Evolutionary conservation across 495 filamentous ascomycete species (phyloP).

Genomic region (Xylaria acuta): DNA sequence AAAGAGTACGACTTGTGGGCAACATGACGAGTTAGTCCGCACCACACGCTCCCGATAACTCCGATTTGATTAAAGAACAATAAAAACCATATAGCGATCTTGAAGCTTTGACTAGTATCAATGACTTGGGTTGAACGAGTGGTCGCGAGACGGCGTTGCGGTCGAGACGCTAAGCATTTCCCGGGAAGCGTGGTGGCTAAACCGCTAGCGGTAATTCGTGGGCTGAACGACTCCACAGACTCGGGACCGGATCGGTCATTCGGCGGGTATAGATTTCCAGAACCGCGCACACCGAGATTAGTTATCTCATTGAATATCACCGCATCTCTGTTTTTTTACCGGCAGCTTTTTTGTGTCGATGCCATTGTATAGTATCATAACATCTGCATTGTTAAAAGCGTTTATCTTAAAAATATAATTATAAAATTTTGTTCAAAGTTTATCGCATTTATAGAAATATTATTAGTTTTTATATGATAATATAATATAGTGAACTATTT

Average conservation of each 20-base stretch:
- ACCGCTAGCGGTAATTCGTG: constrained; percentile 4
- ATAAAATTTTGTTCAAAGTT: too few species aligned
- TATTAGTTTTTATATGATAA: too few species aligned
- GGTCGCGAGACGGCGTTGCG: background rate
- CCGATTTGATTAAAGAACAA: background rate
- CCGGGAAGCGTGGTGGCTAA: background rate
- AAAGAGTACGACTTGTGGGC: constrained; percentile 14
- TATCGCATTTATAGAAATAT: too few species aligned
- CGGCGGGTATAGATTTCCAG: constrained; percentile 10
- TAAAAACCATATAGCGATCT: background rate
- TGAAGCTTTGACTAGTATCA: background rate
- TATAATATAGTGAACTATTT: too few species aligned
- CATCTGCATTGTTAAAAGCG: too few species aligned
- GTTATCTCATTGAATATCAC: background rate
- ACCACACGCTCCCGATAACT: background rate
- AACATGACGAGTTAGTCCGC: constrained; percentile 4
- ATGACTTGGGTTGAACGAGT: background rate
- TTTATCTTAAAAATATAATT: too few species aligned
- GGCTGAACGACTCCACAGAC: background rate
- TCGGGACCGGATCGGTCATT: background rate
- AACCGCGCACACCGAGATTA: background rate
- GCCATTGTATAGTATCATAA: too few species aligned
- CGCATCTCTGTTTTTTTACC: too few species aligned
- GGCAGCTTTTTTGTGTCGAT: too few species aligned
- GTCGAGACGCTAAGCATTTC: background rate